A percentile compares a stretch with the other conserved stretches of the same genome.
Conservation (phyloP, 257 asterid species). For the Gardenia jasminoides region DNA sequence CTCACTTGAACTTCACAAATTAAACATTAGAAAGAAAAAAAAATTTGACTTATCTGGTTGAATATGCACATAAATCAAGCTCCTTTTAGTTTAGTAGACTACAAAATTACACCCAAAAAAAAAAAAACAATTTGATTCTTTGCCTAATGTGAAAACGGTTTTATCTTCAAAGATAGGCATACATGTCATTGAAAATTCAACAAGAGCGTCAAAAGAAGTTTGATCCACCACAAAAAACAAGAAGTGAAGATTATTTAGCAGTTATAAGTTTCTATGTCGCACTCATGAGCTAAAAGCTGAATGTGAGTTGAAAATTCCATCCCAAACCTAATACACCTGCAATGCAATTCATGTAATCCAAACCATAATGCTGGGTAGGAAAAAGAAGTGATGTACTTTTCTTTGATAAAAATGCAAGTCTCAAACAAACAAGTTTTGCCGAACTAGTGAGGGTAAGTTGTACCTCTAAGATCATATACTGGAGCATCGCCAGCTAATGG, state of each 20-base stretch:
- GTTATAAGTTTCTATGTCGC: neutral
- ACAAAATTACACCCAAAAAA: neutral
- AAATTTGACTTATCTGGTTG: neutral
- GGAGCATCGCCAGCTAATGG: constrained; percentile 52
- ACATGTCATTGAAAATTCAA: neutral
- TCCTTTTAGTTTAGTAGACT: neutral
- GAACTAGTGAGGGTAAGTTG: constrained; percentile 6
- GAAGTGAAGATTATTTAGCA: neutral
- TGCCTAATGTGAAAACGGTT: neutral
- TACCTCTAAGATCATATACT: constrained; percentile 52
- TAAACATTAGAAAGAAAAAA: neutral
- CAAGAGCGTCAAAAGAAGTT: constrained; percentile 9
- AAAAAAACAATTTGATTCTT: neutral
- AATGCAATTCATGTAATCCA: neutral
- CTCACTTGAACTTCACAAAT: neutral
- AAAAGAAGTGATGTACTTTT: neutral
- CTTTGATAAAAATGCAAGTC: neutral
- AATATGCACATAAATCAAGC: neutral
- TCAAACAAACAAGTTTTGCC: neutral
- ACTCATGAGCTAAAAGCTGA: neutral
- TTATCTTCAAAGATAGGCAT: neutral
- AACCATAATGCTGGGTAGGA: neutral
- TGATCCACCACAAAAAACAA: constrained; percentile 1
- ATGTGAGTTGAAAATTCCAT: neutral
- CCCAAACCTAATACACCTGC: neutral